Conservation (phyloP, 805 yeast genomes). For the Scheffersomyces amazonensis region DNA sequence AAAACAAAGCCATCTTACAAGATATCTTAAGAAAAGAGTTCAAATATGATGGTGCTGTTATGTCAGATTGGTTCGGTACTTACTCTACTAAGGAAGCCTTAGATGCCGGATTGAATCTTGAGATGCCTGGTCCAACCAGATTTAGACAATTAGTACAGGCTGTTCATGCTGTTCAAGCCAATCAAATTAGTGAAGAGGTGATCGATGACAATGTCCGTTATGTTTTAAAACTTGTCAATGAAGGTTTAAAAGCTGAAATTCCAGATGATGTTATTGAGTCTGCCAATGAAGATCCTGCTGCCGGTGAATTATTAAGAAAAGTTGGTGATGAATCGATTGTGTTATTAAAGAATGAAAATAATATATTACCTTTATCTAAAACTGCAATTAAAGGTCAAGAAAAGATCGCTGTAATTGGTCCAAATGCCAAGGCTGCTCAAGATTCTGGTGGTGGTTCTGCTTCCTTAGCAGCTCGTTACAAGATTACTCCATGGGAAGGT, state of each 20-base stretch:
- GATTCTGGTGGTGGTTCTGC: conserved; percentile 68
- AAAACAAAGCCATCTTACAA: conserved; percentile 39
- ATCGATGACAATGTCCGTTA: conserved; percentile 48
- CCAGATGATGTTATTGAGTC: conserved; percentile 32
- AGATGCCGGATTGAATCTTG: conserved; percentile 58
- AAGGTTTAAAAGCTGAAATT: conserved; percentile 40
- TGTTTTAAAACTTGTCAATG: conserved; percentile 47
- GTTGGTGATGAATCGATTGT: conserved; percentile 54
- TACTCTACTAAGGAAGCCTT: conserved; percentile 48
- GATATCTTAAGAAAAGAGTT: conserved; percentile 54
- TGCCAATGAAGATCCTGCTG: conserved; percentile 46
- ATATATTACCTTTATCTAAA: conserved; percentile 44
- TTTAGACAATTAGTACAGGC: conserved; percentile 41
- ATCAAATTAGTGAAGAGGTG: conserved; percentile 36
- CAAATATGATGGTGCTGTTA: conserved; percentile 52
- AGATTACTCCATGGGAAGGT: conserved; percentile 49
- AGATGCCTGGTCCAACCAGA: conserved; percentile 64
- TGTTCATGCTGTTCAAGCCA: conserved; percentile 38
- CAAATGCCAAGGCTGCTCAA: conserved; percentile 49
- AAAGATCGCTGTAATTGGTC: conserved; percentile 55
- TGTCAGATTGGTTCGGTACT: conserved; percentile 67
- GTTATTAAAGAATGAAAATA: conserved; percentile 51
- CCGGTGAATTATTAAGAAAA: conserved; percentile 39
- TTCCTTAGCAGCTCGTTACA: conserved; percentile 45
- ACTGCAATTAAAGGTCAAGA: conserved; percentile 5